Evolutionary conservation across 1,139 yeast genomes (phyloP).

Genomic region (Sugiyamaella castrensis): DNA sequence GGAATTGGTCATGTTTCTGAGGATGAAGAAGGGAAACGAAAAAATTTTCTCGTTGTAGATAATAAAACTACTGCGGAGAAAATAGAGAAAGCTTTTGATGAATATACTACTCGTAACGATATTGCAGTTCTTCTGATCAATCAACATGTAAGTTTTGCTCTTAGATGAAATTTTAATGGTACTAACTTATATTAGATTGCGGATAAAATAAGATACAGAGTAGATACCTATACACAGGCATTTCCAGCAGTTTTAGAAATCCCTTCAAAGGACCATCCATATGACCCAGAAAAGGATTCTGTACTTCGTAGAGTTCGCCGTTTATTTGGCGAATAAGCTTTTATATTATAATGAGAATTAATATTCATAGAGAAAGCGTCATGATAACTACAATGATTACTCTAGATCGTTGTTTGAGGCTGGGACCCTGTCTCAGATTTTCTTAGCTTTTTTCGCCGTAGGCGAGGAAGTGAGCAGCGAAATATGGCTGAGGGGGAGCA

Average conservation of each 20-base stretch:
- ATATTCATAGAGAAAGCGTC: too few relatives aligned
- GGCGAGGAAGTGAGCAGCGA: too few relatives aligned
- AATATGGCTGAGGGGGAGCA: too few relatives aligned
- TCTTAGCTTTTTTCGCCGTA: too few relatives aligned
- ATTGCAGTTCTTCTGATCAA: constrained; percentile 89
- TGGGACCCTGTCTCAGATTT: too few relatives aligned
- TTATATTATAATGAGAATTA: not conserved
- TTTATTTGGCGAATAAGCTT: constrained; percentile 75
- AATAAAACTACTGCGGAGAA: constrained; percentile 76
- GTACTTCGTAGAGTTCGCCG: constrained; percentile 91
- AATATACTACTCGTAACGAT: constrained; percentile 78
- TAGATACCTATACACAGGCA: constrained; percentile 83
- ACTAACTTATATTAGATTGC: constrained; percentile 48
- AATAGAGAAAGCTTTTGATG: constrained; percentile 70
- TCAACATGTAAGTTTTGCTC: constrained; percentile 55
- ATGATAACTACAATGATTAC: too few relatives aligned
- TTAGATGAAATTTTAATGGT: too few relatives aligned
- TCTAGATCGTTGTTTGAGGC: not conserved
- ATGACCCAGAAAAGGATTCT: constrained; percentile 96
- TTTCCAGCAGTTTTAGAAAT: constrained; percentile 96
- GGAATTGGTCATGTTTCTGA: constrained; percentile 89
- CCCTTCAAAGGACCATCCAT: constrained; percentile 98
- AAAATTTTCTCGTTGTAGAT: constrained; percentile 81
- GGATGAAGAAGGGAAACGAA: constrained; percentile 52
- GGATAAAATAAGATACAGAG: constrained; percentile 76